These are phyloP conservation scores for Lonicera japonica DNA, from an alignment of 129 eudicot genomes.

Conservation along the genomic window DNA sequence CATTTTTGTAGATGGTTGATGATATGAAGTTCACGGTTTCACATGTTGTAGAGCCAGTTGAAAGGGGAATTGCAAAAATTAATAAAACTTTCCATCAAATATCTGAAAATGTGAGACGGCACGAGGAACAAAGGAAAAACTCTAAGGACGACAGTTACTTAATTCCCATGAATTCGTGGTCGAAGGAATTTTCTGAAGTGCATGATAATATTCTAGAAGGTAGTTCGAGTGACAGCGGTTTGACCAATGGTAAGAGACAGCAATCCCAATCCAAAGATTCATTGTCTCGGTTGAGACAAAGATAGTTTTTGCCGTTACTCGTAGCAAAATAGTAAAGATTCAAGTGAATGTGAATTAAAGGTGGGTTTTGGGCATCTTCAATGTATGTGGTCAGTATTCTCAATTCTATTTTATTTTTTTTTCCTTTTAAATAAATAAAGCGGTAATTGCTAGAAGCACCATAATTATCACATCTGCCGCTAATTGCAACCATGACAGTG, in stretches of 20 bases:
- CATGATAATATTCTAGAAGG: conserved; percentile 57
- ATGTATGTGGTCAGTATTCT: conserved; percentile 1
- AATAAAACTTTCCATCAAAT: conserved; percentile 83
- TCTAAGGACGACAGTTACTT: conserved; percentile 74
- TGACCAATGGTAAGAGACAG: conserved; percentile 39
- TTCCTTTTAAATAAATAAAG: neutral
- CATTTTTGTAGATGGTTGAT: conserved; percentile 53
- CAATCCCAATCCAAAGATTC: conserved; percentile 35
- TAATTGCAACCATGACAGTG: too few species aligned
- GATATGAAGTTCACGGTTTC: conserved; percentile 98
- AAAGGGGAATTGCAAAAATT: conserved; percentile 73
- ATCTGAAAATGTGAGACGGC: conserved; percentile 74
- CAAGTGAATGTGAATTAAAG: neutral
- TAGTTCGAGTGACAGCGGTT: conserved; percentile 71
- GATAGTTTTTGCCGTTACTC: conserved; percentile 24
- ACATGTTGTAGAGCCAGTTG: conserved; percentile 96
- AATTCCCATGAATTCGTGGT: conserved; percentile 65
- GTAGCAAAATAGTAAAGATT: conserved; percentile 1
- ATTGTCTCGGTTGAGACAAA: conserved; percentile 30
- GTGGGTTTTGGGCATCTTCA: neutral
- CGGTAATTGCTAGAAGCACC: neutral
- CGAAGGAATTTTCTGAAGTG: conserved; percentile 50
- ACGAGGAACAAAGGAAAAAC: conserved; percentile 53
- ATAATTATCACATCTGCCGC: too few species aligned
- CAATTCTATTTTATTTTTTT: neutral